These are phyloP conservation scores for Falciphora oryzae DNA, from an alignment of 2,329 filamentous ascomycete genomes.

Conservation along the genomic window DNA sequence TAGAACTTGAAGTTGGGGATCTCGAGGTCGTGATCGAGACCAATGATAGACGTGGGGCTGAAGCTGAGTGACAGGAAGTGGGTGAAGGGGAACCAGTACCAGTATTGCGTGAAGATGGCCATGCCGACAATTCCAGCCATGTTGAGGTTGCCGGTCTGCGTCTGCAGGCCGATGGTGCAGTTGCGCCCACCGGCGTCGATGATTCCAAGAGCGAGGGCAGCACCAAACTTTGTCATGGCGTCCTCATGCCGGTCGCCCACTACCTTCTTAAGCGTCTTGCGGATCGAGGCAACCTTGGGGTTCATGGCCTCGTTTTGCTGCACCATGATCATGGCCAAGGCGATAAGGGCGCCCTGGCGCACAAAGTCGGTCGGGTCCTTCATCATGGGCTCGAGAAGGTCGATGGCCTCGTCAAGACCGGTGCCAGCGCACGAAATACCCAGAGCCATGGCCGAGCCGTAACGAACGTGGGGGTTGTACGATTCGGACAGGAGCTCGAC, in stretches of 20 bases:
- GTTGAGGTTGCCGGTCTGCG: slow-evolving; percentile 96
- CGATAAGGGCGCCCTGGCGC: slow-evolving; percentile 89
- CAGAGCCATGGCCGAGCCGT: slow-evolving; percentile 95
- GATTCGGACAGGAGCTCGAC: slow-evolving; percentile 96
- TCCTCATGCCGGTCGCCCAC: slow-evolving; percentile 94
- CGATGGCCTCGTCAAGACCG: slow-evolving; percentile 91
- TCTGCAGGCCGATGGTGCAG: slow-evolving; percentile 96
- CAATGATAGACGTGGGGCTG: slow-evolving; percentile 94
- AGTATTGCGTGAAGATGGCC: slow-evolving; percentile 98
- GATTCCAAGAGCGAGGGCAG: slow-evolving; percentile 88
- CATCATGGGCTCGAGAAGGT: slow-evolving; percentile 97
- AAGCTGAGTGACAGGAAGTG: slow-evolving; percentile 96
- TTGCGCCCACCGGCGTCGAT: slow-evolving; percentile 97
- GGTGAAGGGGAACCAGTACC: slow-evolving; percentile 99
- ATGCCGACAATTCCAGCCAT: slow-evolving; percentile 98
- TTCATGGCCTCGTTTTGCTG: slow-evolving; percentile 99
- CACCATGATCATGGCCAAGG: slow-evolving; percentile 97
- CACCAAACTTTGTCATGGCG: slow-evolving; percentile 98
- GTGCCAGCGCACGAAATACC: slow-evolving; percentile 98
- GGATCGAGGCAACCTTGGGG: slow-evolving; percentile 84
- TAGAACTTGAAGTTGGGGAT: slow-evolving; percentile 94
- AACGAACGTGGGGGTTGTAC: slow-evolving; percentile 97
- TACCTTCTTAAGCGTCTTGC: slow-evolving; percentile 92
- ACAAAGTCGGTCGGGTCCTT: slow-evolving; percentile 99
- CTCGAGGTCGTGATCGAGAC: slow-evolving; percentile 87